Percentiles rank a stretch among this genome's conserved stretches.
These are phyloP conservation scores for Brasenia schreberi DNA, from an alignment of 164 flowering plant genomes.

Conservation along the genomic window DNA sequence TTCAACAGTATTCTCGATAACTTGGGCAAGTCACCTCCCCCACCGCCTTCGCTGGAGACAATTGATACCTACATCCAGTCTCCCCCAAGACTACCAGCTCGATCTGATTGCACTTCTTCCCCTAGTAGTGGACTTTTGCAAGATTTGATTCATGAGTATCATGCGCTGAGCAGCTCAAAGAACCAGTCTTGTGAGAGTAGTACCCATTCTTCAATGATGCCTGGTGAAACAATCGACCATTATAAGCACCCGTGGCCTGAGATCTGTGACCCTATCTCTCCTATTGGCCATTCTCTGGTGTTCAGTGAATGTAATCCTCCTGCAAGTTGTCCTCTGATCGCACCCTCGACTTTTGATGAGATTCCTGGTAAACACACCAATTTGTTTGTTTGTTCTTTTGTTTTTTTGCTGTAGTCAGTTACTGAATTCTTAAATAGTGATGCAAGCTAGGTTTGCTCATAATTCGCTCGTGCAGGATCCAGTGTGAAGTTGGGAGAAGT, in stretches of 20 bases:
- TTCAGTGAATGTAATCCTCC: conserved; percentile 41
- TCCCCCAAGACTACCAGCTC: conserved; percentile 18
- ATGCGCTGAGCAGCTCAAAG: conserved; percentile 25
- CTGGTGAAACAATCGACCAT: conserved; percentile 8
- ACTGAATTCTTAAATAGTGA: too few relatives aligned
- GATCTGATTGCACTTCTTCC: conserved; percentile 36
- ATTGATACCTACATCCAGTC: conserved; percentile 19
- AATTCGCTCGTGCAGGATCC: conserved; percentile 16
- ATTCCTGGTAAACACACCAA: conserved; percentile 27
- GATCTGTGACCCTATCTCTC: conserved; percentile 38
- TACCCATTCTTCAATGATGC: conserved; percentile 23
- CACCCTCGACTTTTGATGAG: conserved; percentile 19
- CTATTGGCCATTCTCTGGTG: conserved; percentile 39
- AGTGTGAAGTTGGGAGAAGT: conserved; percentile 31
- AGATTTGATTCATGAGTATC: conserved; percentile 44
- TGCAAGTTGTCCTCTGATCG: conserved; percentile 37
- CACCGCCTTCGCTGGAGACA: conserved; percentile 12
- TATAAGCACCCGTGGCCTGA: conserved; percentile 23
- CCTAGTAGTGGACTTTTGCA: conserved; percentile 62
- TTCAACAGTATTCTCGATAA: conserved; percentile 42
- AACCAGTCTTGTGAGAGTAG: conserved; percentile 34
- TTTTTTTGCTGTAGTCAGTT: not conserved
- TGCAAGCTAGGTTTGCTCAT: too few relatives aligned
- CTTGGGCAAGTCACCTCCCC: conserved; percentile 30
- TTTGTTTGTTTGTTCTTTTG: not conserved